These are phyloP conservation scores for Dentipellis sp. DNA, from an alignment of 768 basidiomycete species.

Conservation along the genomic window DNA sequence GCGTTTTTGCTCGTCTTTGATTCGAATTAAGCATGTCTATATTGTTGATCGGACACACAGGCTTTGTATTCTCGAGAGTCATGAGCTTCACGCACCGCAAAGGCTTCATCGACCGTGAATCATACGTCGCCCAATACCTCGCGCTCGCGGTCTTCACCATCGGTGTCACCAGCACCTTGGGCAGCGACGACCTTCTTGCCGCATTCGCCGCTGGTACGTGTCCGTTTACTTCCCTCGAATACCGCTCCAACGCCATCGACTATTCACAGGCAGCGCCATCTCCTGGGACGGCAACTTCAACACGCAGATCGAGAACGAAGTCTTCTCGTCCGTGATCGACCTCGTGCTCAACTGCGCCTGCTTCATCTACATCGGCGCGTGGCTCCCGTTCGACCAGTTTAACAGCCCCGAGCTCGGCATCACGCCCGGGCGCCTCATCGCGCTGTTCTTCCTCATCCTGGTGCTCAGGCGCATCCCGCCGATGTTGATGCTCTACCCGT, in stretches of 20 bases:
- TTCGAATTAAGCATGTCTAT: neutral
- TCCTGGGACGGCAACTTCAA: constrained; percentile 89
- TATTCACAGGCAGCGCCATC: constrained; percentile 64
- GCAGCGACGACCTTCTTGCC: constrained; percentile 83
- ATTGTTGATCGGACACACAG: constrained; percentile 23
- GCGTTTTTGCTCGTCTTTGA: neutral
- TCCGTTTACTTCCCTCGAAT: neutral
- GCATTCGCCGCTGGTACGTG: constrained; percentile 70
- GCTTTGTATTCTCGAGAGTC: constrained; percentile 54
- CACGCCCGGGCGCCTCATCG: constrained; percentile 61
- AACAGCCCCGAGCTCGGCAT: constrained; percentile 49
- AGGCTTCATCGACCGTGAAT: constrained; percentile 70
- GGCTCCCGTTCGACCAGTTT: constrained; percentile 63
- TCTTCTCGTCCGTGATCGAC: constrained; percentile 87
- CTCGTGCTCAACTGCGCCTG: constrained; percentile 74
- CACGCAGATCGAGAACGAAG: constrained; percentile 69
- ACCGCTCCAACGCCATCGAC: neutral
- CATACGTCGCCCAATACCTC: constrained; percentile 80
- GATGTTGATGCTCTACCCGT: constrained; percentile 67
- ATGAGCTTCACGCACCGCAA: constrained; percentile 61
- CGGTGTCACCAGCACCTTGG: constrained; percentile 73
- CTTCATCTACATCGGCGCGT: constrained; percentile 87
- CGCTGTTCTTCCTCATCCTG: constrained; percentile 61
- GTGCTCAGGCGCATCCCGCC: constrained; percentile 73
- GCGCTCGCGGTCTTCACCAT: constrained; percentile 64